These are phyloP conservation scores for Pseudoturritis turrita DNA, from an alignment of 345 rosid genomes.

Conservation along the genomic window DNA sequence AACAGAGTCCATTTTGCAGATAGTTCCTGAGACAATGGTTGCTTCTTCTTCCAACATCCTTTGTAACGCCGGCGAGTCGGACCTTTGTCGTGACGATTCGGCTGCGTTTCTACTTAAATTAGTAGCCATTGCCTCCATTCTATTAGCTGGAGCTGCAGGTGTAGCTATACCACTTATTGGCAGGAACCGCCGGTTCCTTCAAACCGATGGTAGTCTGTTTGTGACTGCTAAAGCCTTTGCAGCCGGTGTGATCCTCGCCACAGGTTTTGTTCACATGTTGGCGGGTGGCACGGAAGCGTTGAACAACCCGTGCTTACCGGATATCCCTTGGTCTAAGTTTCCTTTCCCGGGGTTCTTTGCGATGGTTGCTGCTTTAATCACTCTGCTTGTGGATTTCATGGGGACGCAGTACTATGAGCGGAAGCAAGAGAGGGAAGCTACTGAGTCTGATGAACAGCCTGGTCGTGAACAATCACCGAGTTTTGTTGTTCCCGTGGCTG, in stretches of 20 bases:
- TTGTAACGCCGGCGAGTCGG: slow-evolving; percentile 41
- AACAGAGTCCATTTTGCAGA: slow-evolving; percentile 36
- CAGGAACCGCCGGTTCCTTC: slow-evolving; percentile 55
- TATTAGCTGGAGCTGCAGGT: slow-evolving; percentile 62
- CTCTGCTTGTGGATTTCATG: slow-evolving; percentile 75
- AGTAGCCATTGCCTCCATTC: slow-evolving; percentile 72
- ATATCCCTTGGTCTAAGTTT: slow-evolving; percentile 72
- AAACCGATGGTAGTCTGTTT: slow-evolving; percentile 70
- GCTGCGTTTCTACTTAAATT: slow-evolving; percentile 60
- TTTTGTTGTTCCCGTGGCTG: slow-evolving; percentile 30
- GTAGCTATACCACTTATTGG: slow-evolving; percentile 75
- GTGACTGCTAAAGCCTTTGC: slow-evolving; percentile 87
- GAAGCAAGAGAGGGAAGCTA: slow-evolving; percentile 56
- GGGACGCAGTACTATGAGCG: slow-evolving; percentile 90
- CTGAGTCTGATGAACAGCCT: slow-evolving; percentile 31
- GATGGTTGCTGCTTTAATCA: slow-evolving; percentile 72
- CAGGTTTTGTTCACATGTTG: slow-evolving; percentile 93
- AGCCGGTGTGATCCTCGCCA: slow-evolving; percentile 88
- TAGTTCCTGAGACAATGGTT: slow-evolving; percentile 30
- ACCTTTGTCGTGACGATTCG: slow-evolving; percentile 57
- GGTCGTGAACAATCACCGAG: slow-evolving; percentile 35
- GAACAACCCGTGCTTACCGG: slow-evolving; percentile 58
- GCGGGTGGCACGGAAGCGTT: slow-evolving; percentile 57
- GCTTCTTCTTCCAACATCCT: slow-evolving; percentile 13
- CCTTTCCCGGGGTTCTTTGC: slow-evolving; percentile 92